Evolutionary conservation across 2,329 filamentous ascomycete species (phyloP).

Genomic region (Chaetomium olivaceum): DNA sequence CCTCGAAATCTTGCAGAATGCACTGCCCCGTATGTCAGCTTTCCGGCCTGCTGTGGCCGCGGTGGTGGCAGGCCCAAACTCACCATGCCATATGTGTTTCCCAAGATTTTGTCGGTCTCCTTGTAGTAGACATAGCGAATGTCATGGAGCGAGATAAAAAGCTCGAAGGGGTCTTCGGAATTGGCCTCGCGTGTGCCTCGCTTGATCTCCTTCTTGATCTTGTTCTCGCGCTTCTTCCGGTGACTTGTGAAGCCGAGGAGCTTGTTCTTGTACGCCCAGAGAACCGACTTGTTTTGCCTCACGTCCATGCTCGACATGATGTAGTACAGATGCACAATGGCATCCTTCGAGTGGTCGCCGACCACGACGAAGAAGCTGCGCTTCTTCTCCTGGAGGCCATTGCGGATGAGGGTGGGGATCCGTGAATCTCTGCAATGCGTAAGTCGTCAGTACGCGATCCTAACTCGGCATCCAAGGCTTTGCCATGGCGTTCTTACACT

Average conservation of each 20-base stretch:
- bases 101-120: constrained; percentile 97
- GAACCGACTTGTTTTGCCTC: constrained; percentile 91
- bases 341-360: constrained; percentile 91
- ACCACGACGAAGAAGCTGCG: constrained; percentile 97
- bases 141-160: constrained; percentile 94
- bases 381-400: constrained; percentile 94
- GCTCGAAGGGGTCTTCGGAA: constrained; percentile 90
- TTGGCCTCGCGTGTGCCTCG: constrained; percentile 90
- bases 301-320: constrained; percentile 89
- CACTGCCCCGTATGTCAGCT: constrained; percentile 47
- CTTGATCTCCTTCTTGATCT: constrained; percentile 98
- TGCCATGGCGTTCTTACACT: constrained; percentile 42
- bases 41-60: background rate
- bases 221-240: constrained; percentile 95
- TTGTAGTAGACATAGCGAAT: constrained; percentile 99
- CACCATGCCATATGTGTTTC: constrained; percentile 92
- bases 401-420: constrained; percentile 86
- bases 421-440: constrained; percentile 68
- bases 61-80: constrained; percentile 4
- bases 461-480: background rate
- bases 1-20: constrained; percentile 97
- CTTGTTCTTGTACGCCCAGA: constrained; percentile 99
- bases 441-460: constrained; percentile 7
- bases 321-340: constrained; percentile 89
- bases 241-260: constrained; percentile 87